Conservation (phyloP, 306 rosid species). For the Vachellia collinsii region DNA sequence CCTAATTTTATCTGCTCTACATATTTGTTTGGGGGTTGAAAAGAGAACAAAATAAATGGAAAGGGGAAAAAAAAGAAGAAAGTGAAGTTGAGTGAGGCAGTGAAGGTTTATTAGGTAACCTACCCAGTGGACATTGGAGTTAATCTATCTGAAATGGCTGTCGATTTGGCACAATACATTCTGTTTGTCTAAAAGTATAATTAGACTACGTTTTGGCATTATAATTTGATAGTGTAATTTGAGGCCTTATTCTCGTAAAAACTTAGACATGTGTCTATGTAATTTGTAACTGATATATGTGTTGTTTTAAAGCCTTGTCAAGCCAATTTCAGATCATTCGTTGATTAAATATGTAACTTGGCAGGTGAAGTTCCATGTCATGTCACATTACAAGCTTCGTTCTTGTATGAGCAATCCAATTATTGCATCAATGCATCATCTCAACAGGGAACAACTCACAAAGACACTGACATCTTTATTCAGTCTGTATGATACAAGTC, state of each 20-base stretch:
- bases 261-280: slow-evolving; percentile 5
- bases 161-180: background rate
- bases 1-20: background rate
- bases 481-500: slow-evolving; percentile 66
- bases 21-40: slow-evolving; percentile 17
- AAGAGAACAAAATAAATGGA: background rate
- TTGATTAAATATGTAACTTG: slow-evolving; percentile 25
- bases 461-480: slow-evolving; percentile 76
- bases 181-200: background rate
- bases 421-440: slow-evolving; percentile 73
- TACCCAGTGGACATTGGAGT: background rate
- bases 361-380: slow-evolving; percentile 85
- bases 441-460: slow-evolving; percentile 87
- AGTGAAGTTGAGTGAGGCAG: background rate
- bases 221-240: background rate
- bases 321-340: slow-evolving; percentile 9
- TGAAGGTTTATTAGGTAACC: background rate
- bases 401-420: slow-evolving; percentile 53
- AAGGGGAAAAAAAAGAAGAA: background rate
- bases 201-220: background rate
- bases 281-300: slow-evolving; percentile 10
- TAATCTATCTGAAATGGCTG: background rate
- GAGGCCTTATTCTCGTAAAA: slow-evolving; percentile 15
- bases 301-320: slow-evolving; percentile 26
- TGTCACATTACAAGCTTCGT: slow-evolving; percentile 72